Base-by-base conservation (phyloP, 306 rosid genomes). In the Fagus sylvatica region DNA sequence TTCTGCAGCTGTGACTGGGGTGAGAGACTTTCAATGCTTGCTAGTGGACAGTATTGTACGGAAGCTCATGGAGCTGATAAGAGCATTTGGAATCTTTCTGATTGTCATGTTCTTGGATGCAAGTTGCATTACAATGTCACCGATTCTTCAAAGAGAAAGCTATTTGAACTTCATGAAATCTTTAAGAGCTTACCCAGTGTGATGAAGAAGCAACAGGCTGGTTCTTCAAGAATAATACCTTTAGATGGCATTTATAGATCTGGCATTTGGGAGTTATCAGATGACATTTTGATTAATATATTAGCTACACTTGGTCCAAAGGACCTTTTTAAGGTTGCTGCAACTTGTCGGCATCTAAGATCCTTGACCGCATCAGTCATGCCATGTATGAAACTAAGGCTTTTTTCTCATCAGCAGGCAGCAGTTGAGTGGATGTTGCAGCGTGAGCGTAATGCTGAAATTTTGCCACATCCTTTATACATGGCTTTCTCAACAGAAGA, bases 401-500 rank as follows among this genome's bases (percentile, higher is more conserved):
- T 95, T 68, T 95, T 89, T 86, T 97, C 98, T 60, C 99, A 95
- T 88, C 99, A 95, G 86, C 90, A 82, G 81, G 82, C 85, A 74
- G 99, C 99, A 11, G 93, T 95, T 39, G 91, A 87, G 82, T 95
- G 99, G 99, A 95, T 95, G 99, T 86, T 95, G 87, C 96, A 85
- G 16, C 97, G 99, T 3, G 99, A 95, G 90, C 88, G 87, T 77
- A 84, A 87, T 77, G 87, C 88, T 74, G 87, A 85, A 76, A 74
- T 77, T 64, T 66, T 88, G 77, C 91, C 87, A 28, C 97, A 95
- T 85, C 99, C 98, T 55, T 87, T 95, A 75, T 92, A 77, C 85
- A 61, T 61, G 46, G 48, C 84, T 79, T 87, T 93, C 82, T 80
- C 91, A 61, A 90, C 99, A 53, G 89, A 89, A 13, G 97, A 95